Evolutionary conservation across 73 alveolate species (phyloP).

Genomic region (Halteria grandinella): DNA sequence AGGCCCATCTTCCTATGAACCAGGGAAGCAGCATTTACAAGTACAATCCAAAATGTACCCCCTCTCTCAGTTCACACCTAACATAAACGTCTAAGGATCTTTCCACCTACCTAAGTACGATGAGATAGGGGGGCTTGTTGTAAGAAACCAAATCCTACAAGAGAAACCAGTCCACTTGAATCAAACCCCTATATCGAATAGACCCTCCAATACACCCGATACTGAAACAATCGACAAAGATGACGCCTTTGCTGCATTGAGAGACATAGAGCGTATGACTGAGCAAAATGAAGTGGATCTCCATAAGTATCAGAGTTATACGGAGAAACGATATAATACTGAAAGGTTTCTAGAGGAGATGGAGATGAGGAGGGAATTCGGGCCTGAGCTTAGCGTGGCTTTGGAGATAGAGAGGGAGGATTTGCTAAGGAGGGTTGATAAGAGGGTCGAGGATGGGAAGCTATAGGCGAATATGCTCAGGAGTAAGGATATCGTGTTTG

Average conservation of each 20-base stretch:
- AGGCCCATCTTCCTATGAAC: too few relatives aligned
- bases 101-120: too few relatives aligned
- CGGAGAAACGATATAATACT: neutral
- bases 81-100: too few relatives aligned
- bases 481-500: constrained; percentile 35
- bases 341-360: constrained; percentile 12
- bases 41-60: too few relatives aligned
- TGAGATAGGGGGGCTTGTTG: too few relatives aligned
- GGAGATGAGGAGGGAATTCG: constrained; percentile 6
- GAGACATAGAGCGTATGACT: constrained; percentile 20
- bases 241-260: neutral
- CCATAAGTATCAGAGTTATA: neutral
- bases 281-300: constrained; percentile 19
- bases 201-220: too few relatives aligned
- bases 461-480: neutral
- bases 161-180: too few relatives aligned
- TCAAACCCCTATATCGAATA: too few relatives aligned
- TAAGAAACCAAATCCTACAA: too few relatives aligned
- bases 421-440: neutral
- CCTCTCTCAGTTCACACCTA: too few relatives aligned
- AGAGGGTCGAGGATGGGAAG: constrained; percentile 5
- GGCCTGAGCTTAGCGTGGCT: constrained; percentile 18
- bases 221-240: neutral
- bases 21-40: too few relatives aligned
- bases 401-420: constrained; percentile 14